Evolutionary conservation across 2,329 filamentous ascomycete genomes (phyloP), one percentile per base, ranked within the genome.

Genomic region (Claviceps fusiformis): DNA sequence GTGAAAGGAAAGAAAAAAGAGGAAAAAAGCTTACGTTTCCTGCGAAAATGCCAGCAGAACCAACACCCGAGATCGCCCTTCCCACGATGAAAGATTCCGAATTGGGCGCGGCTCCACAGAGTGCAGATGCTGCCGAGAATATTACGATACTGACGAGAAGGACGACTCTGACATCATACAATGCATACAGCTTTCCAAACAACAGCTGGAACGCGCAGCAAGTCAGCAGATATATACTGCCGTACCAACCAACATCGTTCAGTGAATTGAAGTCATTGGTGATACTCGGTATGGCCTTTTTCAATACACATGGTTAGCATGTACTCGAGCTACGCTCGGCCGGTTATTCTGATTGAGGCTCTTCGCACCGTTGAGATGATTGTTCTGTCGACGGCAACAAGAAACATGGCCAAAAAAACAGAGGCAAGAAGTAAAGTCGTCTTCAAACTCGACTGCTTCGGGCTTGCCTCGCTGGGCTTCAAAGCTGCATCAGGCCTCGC

Each of bases 211-310:
- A 52, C 19, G 76, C 76, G 9, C 77, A 74, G 2, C 77, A 78
- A 17, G 80, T 82, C 59, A 84, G 68, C 71, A 83, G 77, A 63
- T 82, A 82, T 1, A 78, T 75, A 44, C 78, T 79, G 5, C 77
- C 79, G 64, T 84, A 84, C 81, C 81, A 85, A 51, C 79, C 79
- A 55, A 84, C 78, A 57, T 84, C 81, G 2, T 75, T 74, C 2
- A 82, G 67, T 52, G 77, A 76, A 52, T 77, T 67, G 62, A 81
- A 81, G 24, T 80, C 75, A 59, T 78, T 71, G 17, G 76, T 78
- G 62, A 81, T 81, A 33, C 69, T 66, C 1, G 78, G 77, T 33
- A 79, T 74, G 13, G 78, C 77, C 2, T 47, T 9, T 27, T 47
- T 4, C 4, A 1, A 27, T n/a, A 6, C 2, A 17, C 2, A 5